phyloP scores from a whole-genome alignment of 75 land plant species.

The Pinus taeda region DNA sequence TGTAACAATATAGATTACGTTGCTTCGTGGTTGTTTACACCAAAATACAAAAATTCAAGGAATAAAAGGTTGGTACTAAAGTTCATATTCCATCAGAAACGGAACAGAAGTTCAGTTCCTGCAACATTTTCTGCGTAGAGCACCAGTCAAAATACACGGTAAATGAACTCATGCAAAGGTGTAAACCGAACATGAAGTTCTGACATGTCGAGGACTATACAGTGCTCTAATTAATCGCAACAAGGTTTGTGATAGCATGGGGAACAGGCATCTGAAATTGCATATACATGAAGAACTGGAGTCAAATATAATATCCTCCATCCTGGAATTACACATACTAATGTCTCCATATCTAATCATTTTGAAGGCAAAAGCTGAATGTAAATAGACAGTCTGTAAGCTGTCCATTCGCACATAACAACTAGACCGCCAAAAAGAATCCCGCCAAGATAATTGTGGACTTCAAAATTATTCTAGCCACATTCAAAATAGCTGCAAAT shows the following conservation, averaged over 20 bases:
- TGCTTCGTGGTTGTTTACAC: too few relatives aligned
- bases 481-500: slow-evolving; percentile 3
- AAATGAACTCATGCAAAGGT: background rate
- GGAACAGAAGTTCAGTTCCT: too few relatives aligned
- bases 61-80: too few relatives aligned
- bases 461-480: background rate
- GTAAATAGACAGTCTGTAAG: background rate
- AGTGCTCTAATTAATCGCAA: background rate
- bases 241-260: background rate
- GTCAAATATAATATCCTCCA: slow-evolving; percentile 1
- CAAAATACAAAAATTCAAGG: too few relatives aligned
- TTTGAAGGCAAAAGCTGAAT: background rate
- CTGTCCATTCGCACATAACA: background rate
- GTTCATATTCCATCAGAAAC: too few relatives aligned
- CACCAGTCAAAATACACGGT: too few relatives aligned
- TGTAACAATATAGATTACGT: too few relatives aligned
- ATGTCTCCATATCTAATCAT: background rate
- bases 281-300: background rate
- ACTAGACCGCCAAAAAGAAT: background rate
- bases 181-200: background rate
- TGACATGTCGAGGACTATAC: background rate
- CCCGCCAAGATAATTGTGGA: background rate
- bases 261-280: background rate
- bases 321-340: background rate
- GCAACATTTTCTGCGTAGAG: too few relatives aligned